These are phyloP conservation scores for Pythium phragmitis DNA, from an alignment of 352 stramenopile genomes.

Conservation along the genomic window DNA sequence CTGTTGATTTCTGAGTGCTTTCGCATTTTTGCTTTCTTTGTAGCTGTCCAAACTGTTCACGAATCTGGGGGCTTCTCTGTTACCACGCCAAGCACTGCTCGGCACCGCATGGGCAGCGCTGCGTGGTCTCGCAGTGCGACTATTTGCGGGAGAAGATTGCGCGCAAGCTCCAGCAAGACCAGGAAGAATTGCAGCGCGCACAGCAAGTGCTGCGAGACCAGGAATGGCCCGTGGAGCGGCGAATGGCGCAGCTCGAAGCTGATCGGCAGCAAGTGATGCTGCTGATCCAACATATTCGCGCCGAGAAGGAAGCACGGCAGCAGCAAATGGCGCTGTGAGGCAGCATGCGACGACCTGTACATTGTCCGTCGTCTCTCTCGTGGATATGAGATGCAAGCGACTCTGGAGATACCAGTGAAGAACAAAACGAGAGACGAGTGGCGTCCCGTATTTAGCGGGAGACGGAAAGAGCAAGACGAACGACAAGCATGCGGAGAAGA, in stretches of 20 bases:
- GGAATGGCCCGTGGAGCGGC: conserved; percentile 76
- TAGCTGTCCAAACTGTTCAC: conserved; percentile 79
- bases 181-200: conserved; percentile 55
- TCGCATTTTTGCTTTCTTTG: conserved; percentile 1
- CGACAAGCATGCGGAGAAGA: too few species aligned
- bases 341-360: too few species aligned
- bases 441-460: too few species aligned
- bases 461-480: too few species aligned
- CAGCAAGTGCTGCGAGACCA: conserved; percentile 44
- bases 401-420: too few species aligned
- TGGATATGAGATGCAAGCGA: too few species aligned
- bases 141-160: conserved; percentile 86
- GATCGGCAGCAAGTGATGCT: conserved; percentile 75
- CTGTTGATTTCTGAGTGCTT: neutral
- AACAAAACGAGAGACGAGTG: too few species aligned
- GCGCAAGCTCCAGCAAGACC: conserved; percentile 64
- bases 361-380: too few species aligned
- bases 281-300: conserved; percentile 74
- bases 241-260: conserved; percentile 77
- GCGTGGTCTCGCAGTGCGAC: conserved; percentile 83
- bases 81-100: conserved; percentile 80
- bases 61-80: conserved; percentile 86
- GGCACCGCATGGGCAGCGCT: conserved; percentile 52
- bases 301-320: conserved; percentile 47
- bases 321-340: conserved; percentile 19